Base-by-base conservation (phyloP, 192 early-diverging fungal genomes). In the Coemansia sp. region DNA sequence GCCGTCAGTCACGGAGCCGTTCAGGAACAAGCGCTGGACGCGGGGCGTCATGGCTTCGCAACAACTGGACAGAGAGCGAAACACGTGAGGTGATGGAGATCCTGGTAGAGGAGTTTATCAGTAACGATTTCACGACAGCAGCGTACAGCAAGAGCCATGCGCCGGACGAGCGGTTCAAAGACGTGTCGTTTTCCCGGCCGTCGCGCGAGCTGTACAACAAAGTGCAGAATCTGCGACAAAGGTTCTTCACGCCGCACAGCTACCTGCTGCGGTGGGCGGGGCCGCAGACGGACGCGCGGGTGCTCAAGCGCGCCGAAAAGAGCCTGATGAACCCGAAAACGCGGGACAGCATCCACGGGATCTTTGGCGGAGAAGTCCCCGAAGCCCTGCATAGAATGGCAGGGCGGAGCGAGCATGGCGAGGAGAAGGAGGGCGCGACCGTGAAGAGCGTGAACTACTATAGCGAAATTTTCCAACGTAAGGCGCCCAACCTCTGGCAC, bases 61-160 rank as follows among this genome's bases (percentile, higher is more conserved):
- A 74, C 56, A 74, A 74, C 57, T 74, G 71, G 71, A 66, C 71
- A 8, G 71, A 74, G 32, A n/a, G 55, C 9, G 71, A 74, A 42
- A 74, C 71, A 6, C 71, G 71, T 56, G 71, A 74, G 44, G 71
- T 74, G 30, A 74, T 74, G 71, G 64, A 63, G 30, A 67, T 74
- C 34, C 60, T 74, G 15, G 71, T 74, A 12, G 41, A 53, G 41
- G 71, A 74, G 64, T 74, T 74, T 47, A 60, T 74, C 36, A 8
- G 11, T 1, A 50, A 42, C 34, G 44, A 62, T 43, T 67, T 52
- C 43, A 50, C 53, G 2, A 74, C 71, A 0, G 56, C 44, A 0
- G 71, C 71, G 0, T 74, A 74, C 52, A 74, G 71, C 56, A 74
- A 74, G 18, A 67, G 55, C 51, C 62, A 62, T 31, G 60, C 60